phyloP scores from a whole-genome alignment of 257 asterid genomes.

The Anisodus acutangulus region DNA sequence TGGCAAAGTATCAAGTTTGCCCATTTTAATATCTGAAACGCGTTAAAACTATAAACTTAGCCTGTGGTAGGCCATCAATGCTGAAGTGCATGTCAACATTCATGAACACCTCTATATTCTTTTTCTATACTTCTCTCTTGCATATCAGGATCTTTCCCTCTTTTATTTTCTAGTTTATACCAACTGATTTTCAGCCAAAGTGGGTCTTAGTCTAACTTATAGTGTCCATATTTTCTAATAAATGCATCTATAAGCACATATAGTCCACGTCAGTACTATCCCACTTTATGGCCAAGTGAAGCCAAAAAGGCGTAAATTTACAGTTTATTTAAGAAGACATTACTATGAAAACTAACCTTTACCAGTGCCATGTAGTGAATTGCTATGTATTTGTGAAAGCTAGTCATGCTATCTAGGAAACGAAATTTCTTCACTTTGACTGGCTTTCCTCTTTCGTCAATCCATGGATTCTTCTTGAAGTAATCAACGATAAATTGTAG shows the following conservation, averaged over 20 bases:
- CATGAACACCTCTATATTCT: background rate
- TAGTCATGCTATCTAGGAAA: constrained; percentile 20
- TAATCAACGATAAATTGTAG: background rate
- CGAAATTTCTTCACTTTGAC: constrained; percentile 17
- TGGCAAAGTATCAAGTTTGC: constrained; percentile 30
- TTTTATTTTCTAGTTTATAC: background rate
- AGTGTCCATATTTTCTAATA: background rate
- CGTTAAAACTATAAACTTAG: background rate
- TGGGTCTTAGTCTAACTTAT: background rate
- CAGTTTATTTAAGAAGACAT: background rate
- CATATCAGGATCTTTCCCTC: background rate
- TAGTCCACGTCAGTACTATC: background rate
- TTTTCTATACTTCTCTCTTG: background rate
- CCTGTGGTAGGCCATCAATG: background rate
- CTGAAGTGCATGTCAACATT: background rate
- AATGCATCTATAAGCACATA: background rate
- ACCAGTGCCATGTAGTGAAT: constrained; percentile 32
- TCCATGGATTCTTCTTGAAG: constrained; percentile 29
- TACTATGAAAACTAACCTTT: constrained; percentile 25
- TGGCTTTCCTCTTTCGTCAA: constrained; percentile 26
- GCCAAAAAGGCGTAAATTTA: background rate
- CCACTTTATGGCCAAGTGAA: background rate
- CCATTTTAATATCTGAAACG: constrained; percentile 30
- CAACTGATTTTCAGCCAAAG: background rate
- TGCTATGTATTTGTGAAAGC: constrained; percentile 29